Evolutionary conservation across 495 filamentous ascomycete species (phyloP).

Genomic region (Letharia lupina): DNA sequence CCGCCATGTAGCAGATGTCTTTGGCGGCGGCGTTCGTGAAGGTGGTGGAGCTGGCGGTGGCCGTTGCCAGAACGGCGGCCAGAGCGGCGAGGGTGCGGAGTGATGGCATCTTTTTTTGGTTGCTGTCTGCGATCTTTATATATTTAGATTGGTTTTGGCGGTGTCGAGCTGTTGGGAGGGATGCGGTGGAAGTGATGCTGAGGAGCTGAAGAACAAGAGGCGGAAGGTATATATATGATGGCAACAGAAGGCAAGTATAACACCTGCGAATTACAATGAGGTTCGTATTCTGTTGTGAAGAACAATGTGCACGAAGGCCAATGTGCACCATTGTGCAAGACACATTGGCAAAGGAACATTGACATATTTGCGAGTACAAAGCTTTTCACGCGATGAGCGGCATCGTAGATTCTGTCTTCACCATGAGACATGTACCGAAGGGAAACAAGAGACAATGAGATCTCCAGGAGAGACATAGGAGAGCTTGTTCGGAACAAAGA

Average conservation of each 20-base stretch:
- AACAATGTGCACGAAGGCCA: no score
- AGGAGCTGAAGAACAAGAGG: neutral
- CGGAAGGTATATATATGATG: neutral
- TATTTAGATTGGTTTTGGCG: neutral
- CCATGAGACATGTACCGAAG: no score
- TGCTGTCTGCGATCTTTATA: neutral
- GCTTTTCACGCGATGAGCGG: neutral
- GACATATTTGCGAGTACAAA: neutral
- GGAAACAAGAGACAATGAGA: no score
- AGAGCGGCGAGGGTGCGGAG: neutral
- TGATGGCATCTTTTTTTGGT: neutral
- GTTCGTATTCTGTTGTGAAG: no score
- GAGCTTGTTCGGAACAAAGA: neutral
- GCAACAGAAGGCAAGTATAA: neutral
- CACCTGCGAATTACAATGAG: no score
- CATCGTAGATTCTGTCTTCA: no score
- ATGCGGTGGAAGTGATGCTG: neutral
- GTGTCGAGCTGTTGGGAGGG: neutral
- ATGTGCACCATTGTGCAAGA: neutral
- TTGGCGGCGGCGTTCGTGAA: conserved; percentile 11
- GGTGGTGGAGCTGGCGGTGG: conserved; percentile 7
- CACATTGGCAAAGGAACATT: neutral
- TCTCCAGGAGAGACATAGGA: neutral
- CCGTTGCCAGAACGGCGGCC: neutral
- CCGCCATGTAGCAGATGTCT: conserved; percentile 18